Base-by-base conservation (phyloP, 1,139 yeast genomes). In the Hemisphaericaspora xylofermentans region DNA sequence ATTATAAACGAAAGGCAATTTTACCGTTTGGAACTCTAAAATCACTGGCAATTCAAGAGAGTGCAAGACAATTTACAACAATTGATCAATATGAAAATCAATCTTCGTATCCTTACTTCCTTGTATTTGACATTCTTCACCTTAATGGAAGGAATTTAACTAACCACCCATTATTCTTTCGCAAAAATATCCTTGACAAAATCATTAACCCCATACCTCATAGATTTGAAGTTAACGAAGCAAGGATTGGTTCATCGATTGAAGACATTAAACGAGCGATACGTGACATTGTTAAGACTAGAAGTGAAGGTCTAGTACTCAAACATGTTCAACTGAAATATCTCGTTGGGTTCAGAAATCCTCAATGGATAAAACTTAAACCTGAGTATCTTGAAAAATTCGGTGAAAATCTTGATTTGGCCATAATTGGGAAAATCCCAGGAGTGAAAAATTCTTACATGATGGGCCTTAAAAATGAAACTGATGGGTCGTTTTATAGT, bases 361-460 rank as follows among this genome's bases (percentile, higher is more conserved):
- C 74, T 22, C 65, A 71, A 16, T 91, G 98, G 96, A 68, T 88
- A 21, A 93, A 93, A 55, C 78, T 91, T 2, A 93, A 93, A 58
- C 98, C 98, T 0, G 96, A 91, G 51, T 91, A 89, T 57, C 67
- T 89, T 44, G 85, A 82, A 44, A 88, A 85, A 41, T 86, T 86
- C 60, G 96, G 96, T 7, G 96, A 88, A 48, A 86, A 86, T 52
- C 66, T 91, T 48, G 98, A 93, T 61, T 60, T 89, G 35, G 71
- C 82, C 2, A 78, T 93, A 0, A 80, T 91, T 44, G 98, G 97
- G 0, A 84, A 84, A 41, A 80, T 78, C 41, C 80, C 82, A 12
- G 91, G 88, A 0, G 74, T 77, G 24, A 93, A 93, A 39, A 82
- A 87, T 34, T 75, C 91, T 4, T 87, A 77, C 52, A 71, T 87